Evolutionary conservation across 2,329 filamentous ascomycete genomes (phyloP).

Genomic region (Aureobasidium sp.): DNA sequence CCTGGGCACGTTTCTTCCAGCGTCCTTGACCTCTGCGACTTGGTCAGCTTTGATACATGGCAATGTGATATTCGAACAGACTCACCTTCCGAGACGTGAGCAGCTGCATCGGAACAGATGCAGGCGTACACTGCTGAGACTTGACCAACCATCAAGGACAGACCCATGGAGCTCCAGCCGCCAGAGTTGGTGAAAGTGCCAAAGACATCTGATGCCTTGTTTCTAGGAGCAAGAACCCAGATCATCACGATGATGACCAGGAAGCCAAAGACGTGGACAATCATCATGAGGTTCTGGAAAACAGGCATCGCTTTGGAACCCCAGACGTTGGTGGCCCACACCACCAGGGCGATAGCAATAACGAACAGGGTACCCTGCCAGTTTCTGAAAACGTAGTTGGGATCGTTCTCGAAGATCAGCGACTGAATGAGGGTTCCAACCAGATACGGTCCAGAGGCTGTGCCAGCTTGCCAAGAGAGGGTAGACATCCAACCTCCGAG

Average conservation of each 20-base stretch:
- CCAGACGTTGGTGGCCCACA: slow-evolving; percentile 38
- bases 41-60: neutral
- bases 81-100: slow-evolving; percentile 7
- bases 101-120: slow-evolving; percentile 13
- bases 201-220: slow-evolving; percentile 39
- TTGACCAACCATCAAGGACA: slow-evolving; percentile 40
- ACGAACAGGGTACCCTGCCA: slow-evolving; percentile 47
- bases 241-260: slow-evolving; percentile 46
- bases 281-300: slow-evolving; percentile 34
- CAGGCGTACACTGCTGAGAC: slow-evolving; percentile 14
- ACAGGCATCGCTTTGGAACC: slow-evolving; percentile 30
- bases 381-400: slow-evolving; percentile 23
- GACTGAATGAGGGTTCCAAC: slow-evolving; percentile 31
- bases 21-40: slow-evolving; percentile 37
- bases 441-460: slow-evolving; percentile 31
- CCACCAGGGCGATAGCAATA: slow-evolving; percentile 41
- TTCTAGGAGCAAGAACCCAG: slow-evolving; percentile 36
- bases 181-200: slow-evolving; percentile 43
- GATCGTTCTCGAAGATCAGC: slow-evolving; percentile 29
- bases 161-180: slow-evolving; percentile 36
- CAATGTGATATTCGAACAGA: too few relatives aligned
- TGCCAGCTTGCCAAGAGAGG: slow-evolving; percentile 31
- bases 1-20: slow-evolving; percentile 34
- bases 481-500: slow-evolving; percentile 32
- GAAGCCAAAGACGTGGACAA: slow-evolving; percentile 46